Conservation (phyloP, 2,329 filamentous ascomycete genomes). For the Epichloe bromicola region DNA sequence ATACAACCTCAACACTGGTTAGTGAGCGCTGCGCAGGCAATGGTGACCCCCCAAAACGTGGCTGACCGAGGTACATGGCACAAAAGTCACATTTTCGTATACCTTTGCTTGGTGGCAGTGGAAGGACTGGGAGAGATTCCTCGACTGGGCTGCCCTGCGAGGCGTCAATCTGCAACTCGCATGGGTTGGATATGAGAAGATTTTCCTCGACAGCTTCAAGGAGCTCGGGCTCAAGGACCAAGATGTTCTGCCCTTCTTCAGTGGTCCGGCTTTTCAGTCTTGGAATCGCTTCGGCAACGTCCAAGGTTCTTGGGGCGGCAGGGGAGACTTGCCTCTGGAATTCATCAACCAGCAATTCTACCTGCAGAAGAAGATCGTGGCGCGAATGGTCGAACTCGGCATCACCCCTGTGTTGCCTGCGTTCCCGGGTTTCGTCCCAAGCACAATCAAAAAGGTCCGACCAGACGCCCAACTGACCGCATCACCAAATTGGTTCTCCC, state of each 20-base stretch:
- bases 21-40: neutral
- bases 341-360: slow-evolving; percentile 36
- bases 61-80: neutral
- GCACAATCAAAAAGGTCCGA: slow-evolving; percentile 24
- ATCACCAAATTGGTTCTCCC: slow-evolving; percentile 26
- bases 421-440: slow-evolving; percentile 37
- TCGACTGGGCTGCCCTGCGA: slow-evolving; percentile 40
- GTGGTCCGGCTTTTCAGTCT: slow-evolving; percentile 36
- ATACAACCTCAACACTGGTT: slow-evolving; percentile 38
- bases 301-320: slow-evolving; percentile 33
- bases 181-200: slow-evolving; percentile 38
- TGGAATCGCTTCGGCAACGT: slow-evolving; percentile 44
- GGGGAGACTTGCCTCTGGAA: slow-evolving; percentile 22
- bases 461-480: slow-evolving; percentile 30
- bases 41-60: neutral
- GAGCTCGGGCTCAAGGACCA: slow-evolving; percentile 29
- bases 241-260: slow-evolving; percentile 33
- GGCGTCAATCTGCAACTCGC: slow-evolving; percentile 38
- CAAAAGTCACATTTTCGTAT: slow-evolving; percentile 36
- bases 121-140: slow-evolving; percentile 38
- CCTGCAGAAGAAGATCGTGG: slow-evolving; percentile 34
- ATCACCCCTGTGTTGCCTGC: slow-evolving; percentile 38
- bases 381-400: slow-evolving; percentile 36
- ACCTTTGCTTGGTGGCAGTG: slow-evolving; percentile 38
- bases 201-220: slow-evolving; percentile 32